Base-by-base conservation (phyloP, 2,329 filamentous ascomycete genomes). In the Hortaea werneckii region DNA sequence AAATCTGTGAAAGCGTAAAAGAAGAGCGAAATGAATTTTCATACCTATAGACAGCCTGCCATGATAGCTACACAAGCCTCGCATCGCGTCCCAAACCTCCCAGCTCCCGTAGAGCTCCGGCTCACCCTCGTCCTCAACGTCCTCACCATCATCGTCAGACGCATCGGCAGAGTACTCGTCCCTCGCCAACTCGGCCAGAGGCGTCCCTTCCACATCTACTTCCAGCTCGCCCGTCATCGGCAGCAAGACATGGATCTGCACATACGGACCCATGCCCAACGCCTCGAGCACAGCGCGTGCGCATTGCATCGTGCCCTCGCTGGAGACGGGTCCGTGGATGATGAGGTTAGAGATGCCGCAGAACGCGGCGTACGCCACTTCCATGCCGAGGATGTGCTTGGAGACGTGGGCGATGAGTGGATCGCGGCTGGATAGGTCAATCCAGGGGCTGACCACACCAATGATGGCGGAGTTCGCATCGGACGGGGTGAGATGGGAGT, bases 331-430 rank as follows among this genome's bases (percentile, higher is more conserved):
- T 0, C 88, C 88, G 1, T 83, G 81, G 29, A 98, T 73, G 42
- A 96, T 72, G 48, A 96, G 75, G 65, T 85, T 94, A 46, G 82
- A 80, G 41, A 92, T 77, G 32, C 94, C 94, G 60, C 88, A 95
- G 67, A 96, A 98, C 51, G 87, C 89, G 52, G 94, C 92, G 67
- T 95, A 98, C 41, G 87, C 85, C 41, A 96, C 77, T 64, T 98
- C 92, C 35, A 95, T 75, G 62, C 88, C 88, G 52, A 98, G 73
- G 5, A 94, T 85, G 67, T 95, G 90, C 39, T 86, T 80, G 32
- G 90, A 95, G 48, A 96, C 76, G 63, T 85, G 86, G 6, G 87
- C 81, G 51, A 96, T 82, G 51, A 90, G 67, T 5, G 88, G 85
- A 63, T 95, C 84, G 1, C 80, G 69, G 2, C 89, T 94, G 57